A percentile compares a stretch with the other conserved stretches of the same genome.
Evolutionary conservation across 495 filamentous ascomycete genomes (phyloP).

Genomic region (Penicillium robsamsonii): DNA sequence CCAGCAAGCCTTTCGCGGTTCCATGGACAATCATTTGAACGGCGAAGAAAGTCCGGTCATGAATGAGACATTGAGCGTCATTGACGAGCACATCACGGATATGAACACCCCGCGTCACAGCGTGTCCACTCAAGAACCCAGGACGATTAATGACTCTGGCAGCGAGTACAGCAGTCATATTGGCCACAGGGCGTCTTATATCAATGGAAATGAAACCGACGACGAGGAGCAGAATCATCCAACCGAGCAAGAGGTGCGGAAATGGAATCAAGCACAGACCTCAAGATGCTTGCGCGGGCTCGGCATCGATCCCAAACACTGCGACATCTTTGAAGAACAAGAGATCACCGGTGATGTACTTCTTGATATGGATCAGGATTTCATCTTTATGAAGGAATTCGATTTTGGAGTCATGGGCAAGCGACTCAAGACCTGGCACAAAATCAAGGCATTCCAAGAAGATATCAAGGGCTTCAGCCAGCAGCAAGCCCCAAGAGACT

Average conservation of each 20-base stretch:
- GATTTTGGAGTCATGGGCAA: conserved; percentile 88
- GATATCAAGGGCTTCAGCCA: conserved; percentile 57
- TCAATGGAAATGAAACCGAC: conserved; percentile 84
- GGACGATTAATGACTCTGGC: conserved; percentile 71
- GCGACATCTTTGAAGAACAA: conserved; percentile 91
- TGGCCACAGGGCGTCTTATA: conserved; percentile 78
- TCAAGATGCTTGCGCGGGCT: conserved; percentile 78
- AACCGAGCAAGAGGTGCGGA: conserved; percentile 62
- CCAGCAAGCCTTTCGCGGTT: conserved; percentile 47
- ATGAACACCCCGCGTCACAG: conserved; percentile 73
- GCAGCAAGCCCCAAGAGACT: conserved; percentile 27
- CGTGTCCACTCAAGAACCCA: conserved; percentile 48
- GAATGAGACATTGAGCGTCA: conserved; percentile 95
- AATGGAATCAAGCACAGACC: conserved; percentile 76
- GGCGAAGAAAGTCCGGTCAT: conserved; percentile 77
- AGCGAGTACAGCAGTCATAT: conserved; percentile 85
- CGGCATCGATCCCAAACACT: conserved; percentile 80
- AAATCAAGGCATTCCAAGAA: conserved; percentile 84
- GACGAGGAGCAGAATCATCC: conserved; percentile 59
- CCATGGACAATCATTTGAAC: conserved; percentile 42
- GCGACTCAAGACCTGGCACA: conserved; percentile 92
- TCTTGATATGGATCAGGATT: conserved; percentile 90
- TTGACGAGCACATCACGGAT: conserved; percentile 97
- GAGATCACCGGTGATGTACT: conserved; percentile 94
- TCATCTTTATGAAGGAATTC: conserved; percentile 90